Base-by-base conservation (phyloP, 106 monocot species). In the Acanthochlamys bracteata region DNA sequence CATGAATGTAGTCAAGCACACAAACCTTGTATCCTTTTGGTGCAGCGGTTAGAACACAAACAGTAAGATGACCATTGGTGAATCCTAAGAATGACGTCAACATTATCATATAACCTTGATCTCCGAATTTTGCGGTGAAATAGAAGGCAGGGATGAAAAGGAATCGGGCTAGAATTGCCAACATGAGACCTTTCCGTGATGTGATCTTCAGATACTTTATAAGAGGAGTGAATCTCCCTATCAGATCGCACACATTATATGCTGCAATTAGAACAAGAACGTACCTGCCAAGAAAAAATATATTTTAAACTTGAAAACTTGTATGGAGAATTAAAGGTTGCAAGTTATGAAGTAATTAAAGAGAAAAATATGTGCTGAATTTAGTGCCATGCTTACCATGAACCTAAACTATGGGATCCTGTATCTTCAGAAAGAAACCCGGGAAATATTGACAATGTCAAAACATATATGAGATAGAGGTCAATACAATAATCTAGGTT, bases 351-450 rank as follows among this genome's bases (percentile, higher is more conserved):
- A 4, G 17, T 49, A 17, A 12, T 49, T 49, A 49, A 9, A 49
- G 17, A 49, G 49, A 49, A 49, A 10, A 49, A 14, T 2, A 49
- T 49, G 17, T 49, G 3, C 4, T 49, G 2, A 1, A 14, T 49
- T 49, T 2, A 14, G 3, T 49, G 9, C 16, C 23, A 60, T 58
- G 49, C 17, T 77, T 57, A 94, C 94, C 89, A 94, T 65, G 83
- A 71, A 21, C 94, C 94, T 54, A 94, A 72, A 56, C 75, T 66
- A 64, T 94, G 94, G 14, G 72, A 72, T 53, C 94, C 94, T 49
- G 82, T 86, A 54, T 94, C 86, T 71, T 94, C 93, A 1, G 93
- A 83, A 59, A 93, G 71, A 66, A 93, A 93, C 0, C 93, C 89
- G 58, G 86, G 93, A 46, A 94, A 89, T 53, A 94, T 94, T 19